Conservation (phyloP, 129 eudicot genomes). For the Calendula officinalis region DNA sequence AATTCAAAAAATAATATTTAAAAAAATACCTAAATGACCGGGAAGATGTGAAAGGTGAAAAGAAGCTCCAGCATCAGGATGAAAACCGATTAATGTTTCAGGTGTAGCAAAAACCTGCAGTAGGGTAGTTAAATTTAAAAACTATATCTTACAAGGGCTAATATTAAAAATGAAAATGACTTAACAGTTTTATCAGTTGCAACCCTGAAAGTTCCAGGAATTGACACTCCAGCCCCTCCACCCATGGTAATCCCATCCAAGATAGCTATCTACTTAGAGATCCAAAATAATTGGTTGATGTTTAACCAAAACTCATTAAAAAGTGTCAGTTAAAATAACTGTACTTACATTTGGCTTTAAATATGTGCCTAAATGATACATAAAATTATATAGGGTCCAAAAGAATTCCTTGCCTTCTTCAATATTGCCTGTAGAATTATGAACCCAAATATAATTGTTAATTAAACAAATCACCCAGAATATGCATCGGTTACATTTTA, state of each 20-base stretch:
- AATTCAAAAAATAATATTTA: background rate
- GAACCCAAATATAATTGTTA: background rate
- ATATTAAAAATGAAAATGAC: background rate
- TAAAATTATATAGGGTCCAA: slow-evolving; percentile 45
- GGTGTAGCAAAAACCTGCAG: slow-evolving; percentile 82
- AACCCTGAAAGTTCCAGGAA: slow-evolving; percentile 75
- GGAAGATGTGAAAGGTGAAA: slow-evolving; percentile 79
- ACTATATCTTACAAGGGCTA: background rate
- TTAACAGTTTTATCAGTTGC: slow-evolving; percentile 89
- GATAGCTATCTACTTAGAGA: slow-evolving; percentile 46
- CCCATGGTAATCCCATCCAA: slow-evolving; percentile 84
- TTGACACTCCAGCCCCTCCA: slow-evolving; percentile 75
- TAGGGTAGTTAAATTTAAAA: background rate
- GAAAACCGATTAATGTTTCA: slow-evolving; percentile 83
- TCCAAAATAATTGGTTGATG: slow-evolving; percentile 1
- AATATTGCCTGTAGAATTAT: slow-evolving; percentile 48
- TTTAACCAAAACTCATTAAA: background rate
- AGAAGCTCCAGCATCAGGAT: slow-evolving; percentile 93
- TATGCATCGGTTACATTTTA: no score
- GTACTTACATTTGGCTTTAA: slow-evolving; percentile 78
- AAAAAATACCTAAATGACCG: slow-evolving; percentile 63
- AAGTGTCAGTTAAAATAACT: no score
- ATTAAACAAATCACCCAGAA: background rate
- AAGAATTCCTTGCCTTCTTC: slow-evolving; percentile 65
- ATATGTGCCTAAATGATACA: slow-evolving; percentile 61